Conservation (phyloP, 1,139 yeast species). For the Hyphopichia khmerensis region DNA sequence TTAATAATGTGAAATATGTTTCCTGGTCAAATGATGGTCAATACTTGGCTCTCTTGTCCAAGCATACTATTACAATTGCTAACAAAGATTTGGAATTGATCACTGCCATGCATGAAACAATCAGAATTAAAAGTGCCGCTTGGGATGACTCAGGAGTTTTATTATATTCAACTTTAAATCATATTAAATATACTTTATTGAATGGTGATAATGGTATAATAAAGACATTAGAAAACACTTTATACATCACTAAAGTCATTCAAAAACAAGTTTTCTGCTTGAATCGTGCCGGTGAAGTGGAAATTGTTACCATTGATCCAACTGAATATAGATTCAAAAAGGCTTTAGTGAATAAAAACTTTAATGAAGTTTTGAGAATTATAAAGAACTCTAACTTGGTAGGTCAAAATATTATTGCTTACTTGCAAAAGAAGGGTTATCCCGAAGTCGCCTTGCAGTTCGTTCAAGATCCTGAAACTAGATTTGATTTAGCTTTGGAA, state of each 20-base stretch:
- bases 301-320: conserved; percentile 80
- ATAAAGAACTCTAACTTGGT: conserved; percentile 88
- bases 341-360: conserved; percentile 86
- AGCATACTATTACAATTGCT: conserved; percentile 90
- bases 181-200: conserved; percentile 86
- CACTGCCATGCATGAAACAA: conserved; percentile 92
- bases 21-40: conserved; percentile 89
- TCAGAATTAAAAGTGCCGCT: conserved; percentile 94
- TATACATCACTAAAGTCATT: conserved; percentile 73
- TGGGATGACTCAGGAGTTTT: conserved; percentile 96
- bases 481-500: conserved; percentile 93
- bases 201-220: conserved; percentile 96
- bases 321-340: conserved; percentile 96
- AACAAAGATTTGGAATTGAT: conserved; percentile 74
- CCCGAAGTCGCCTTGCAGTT: conserved; percentile 94
- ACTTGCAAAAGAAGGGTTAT: conserved; percentile 91
- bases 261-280: conserved; percentile 77
- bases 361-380: conserved; percentile 86
- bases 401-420: conserved; percentile 95
- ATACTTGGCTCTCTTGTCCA: conserved; percentile 83
- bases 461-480: conserved; percentile 93
- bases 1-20: conserved; percentile 82
- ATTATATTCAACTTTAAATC: conserved; percentile 91
- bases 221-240: conserved; percentile 87
- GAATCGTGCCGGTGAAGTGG: conserved; percentile 83